A percentile compares a stretch with the other conserved stretches of the same genome.
These are phyloP conservation scores for Rhodomyrtus psidioides DNA, from an alignment of 441 rosid genomes.

Conservation along the genomic window DNA sequence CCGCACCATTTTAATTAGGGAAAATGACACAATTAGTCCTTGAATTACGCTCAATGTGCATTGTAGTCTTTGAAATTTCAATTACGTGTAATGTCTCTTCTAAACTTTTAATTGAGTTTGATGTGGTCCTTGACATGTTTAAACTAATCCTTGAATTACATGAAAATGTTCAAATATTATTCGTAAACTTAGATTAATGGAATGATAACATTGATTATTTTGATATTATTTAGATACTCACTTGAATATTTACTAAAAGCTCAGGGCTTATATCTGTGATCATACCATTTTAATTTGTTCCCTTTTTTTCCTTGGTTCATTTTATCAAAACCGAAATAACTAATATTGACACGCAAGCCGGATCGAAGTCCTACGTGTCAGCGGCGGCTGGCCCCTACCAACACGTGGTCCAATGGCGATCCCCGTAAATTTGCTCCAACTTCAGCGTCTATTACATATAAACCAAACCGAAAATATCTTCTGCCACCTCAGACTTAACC, in stretches of 20 bases:
- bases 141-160: accelerated
- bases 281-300: no score
- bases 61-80: accelerated
- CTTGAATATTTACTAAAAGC: no score
- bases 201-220: not conserved
- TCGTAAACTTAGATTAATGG: no score
- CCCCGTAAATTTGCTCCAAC: constrained; percentile 1
- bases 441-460: not conserved
- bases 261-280: no score
- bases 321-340: not conserved
- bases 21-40: no score
- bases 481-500: not conserved
- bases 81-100: accelerated
- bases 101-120: no score
- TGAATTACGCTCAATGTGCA: no score
- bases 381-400: not conserved
- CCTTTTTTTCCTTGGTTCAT: not conserved
- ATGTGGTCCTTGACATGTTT: no score
- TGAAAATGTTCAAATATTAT: accelerated
- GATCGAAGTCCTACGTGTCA: not conserved
- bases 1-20: no score
- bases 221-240: accelerated
- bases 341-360: not conserved
- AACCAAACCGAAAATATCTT: constrained; percentile 26
- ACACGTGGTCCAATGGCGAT: constrained; percentile 13